A percentile compares a stretch with the other conserved stretches of the same genome.
These are phyloP conservation scores for Pinus taeda DNA, from an alignment of 75 land plant genomes.

Conservation along the genomic window DNA sequence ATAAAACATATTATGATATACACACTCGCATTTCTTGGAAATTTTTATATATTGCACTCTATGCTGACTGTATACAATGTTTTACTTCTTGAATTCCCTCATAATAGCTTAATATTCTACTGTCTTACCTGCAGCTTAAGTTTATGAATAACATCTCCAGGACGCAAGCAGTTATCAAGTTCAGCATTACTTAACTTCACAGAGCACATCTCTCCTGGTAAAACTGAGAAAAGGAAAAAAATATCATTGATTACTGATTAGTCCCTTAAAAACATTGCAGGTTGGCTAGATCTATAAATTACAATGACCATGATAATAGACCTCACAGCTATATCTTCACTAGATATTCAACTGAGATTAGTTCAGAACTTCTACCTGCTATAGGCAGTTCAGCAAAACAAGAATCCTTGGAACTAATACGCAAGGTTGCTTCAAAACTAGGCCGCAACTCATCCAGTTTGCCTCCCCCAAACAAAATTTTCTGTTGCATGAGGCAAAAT, in stretches of 20 bases:
- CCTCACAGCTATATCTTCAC: neutral
- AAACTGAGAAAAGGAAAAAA: conserved; percentile 24
- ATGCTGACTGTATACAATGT: neutral
- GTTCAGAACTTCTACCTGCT: conserved; percentile 11
- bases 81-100: neutral
- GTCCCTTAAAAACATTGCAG: no score
- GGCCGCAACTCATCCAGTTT: conserved; percentile 13
- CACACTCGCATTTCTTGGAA: neutral
- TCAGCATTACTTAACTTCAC: conserved; percentile 7
- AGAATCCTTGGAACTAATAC: conserved; percentile 10
- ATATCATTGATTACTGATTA: neutral
- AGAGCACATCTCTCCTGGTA: conserved; percentile 33
- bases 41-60: neutral
- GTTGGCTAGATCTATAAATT: neutral
- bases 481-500: conserved; percentile 7
- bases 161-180: conserved; percentile 26
- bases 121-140: conserved; percentile 49
- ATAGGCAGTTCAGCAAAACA: conserved; percentile 16
- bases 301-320: neutral
- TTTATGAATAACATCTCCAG: conserved; percentile 44
- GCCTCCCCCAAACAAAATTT: conserved; percentile 18
- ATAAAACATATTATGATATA: no score
- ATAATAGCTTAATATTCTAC: neutral
- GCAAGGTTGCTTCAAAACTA: conserved; percentile 17
- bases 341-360: neutral